Evolutionary conservation across 2,329 filamentous ascomycete genomes (phyloP).

Genomic region (Neofusicoccum cordaticola): DNA sequence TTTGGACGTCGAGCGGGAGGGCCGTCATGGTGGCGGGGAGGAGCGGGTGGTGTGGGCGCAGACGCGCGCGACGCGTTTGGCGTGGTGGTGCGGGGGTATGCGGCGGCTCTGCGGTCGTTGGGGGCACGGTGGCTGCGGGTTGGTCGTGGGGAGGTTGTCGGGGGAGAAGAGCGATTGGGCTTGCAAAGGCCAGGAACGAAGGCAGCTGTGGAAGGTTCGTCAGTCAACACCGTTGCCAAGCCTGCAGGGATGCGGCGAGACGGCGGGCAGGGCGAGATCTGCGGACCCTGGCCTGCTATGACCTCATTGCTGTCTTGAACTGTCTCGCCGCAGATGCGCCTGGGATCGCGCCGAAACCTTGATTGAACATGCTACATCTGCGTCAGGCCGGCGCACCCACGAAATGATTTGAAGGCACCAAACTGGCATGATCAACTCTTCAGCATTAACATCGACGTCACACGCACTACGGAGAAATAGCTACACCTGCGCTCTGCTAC

Average conservation of each 20-base stretch:
- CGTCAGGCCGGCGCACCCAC: not conserved
- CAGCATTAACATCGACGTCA: not conserved
- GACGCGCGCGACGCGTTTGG: not conserved
- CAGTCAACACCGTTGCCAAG: constrained; percentile 6
- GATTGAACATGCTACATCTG: not conserved
- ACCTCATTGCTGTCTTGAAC: not conserved
- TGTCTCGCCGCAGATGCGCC: not conserved
- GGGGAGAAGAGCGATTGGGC: not conserved
- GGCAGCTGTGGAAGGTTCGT: not conserved
- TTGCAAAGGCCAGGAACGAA: not conserved
- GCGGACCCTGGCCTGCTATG: constrained; percentile 7
- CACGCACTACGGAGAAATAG: not conserved
- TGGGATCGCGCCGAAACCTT: not conserved
- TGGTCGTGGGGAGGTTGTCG: not conserved
- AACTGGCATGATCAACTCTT: not conserved
- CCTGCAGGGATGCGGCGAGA: not conserved
- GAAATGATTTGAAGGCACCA: not conserved
- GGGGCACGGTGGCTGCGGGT: not conserved
- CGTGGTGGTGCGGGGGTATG: not conserved
- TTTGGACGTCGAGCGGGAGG: not conserved
- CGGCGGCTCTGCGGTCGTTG: not conserved
- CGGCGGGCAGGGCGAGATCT: not conserved
- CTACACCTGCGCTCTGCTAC: not conserved
- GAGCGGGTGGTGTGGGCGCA: not conserved
- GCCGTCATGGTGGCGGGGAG: not conserved